phyloP scores from a whole-genome alignment of 139 green algal species.

The Coccomyxa sp. region DNA sequence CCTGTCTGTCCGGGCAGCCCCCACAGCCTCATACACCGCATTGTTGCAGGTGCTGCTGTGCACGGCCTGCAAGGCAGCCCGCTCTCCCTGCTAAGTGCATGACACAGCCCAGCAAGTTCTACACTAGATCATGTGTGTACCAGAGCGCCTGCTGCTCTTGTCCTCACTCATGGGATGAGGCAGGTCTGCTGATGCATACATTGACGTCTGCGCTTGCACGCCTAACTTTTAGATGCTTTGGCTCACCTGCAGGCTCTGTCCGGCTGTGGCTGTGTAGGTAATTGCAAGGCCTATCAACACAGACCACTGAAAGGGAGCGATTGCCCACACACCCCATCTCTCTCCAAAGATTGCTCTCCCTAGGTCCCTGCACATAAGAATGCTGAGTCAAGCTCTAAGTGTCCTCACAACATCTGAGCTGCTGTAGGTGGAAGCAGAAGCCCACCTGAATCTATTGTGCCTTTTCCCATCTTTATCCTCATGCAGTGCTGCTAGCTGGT shows the following conservation, averaged over 20 bases:
- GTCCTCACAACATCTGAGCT: background rate
- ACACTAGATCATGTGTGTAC: no score
- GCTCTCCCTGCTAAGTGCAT: background rate
- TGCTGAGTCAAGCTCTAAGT: background rate
- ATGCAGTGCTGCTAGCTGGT: conserved; percentile 46
- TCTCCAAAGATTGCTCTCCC: conserved; percentile 39
- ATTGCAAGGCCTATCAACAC: conserved; percentile 47
- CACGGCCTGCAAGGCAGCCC: conserved; percentile 1
- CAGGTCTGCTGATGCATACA: background rate
- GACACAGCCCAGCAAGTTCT: background rate
- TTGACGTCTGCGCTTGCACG: background rate
- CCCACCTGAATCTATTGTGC: conserved; percentile 35
- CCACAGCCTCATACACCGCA: no score
- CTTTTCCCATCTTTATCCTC: conserved; percentile 32
- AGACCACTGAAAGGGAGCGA: conserved; percentile 32
- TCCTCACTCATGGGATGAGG: no score
- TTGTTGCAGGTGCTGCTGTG: conserved; percentile 16
- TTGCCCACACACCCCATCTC: conserved; percentile 10
- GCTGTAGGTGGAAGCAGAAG: no score
- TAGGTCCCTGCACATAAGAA: conserved; percentile 31
- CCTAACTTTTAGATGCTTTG: background rate
- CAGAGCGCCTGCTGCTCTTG: no score
- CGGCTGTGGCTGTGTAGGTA: conserved; percentile 56
- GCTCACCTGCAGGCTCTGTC: conserved; percentile 44
- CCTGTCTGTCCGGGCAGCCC: background rate